Evolutionary conservation across 129 eudicot genomes (phyloP).

Genomic region (Flaveria ramosissima): DNA sequence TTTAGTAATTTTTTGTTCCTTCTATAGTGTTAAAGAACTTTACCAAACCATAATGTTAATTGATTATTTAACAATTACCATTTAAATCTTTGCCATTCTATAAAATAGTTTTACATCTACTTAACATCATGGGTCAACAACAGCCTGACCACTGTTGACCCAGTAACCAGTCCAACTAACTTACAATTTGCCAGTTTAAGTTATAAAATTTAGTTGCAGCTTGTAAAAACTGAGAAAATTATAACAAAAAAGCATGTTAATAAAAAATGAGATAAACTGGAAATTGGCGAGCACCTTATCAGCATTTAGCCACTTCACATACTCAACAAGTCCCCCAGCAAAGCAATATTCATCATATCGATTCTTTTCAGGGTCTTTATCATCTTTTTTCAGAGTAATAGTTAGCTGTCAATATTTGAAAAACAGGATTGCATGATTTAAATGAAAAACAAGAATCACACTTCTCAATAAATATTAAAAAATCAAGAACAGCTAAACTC

Average conservation of each 20-base stretch:
- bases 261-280: background rate
- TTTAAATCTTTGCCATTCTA: background rate
- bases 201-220: background rate
- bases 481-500: background rate
- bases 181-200: background rate
- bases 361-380: slow-evolving; percentile 60
- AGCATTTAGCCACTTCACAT: slow-evolving; percentile 93
- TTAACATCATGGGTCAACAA: slow-evolving; percentile 1
- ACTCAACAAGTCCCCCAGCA: slow-evolving; percentile 92
- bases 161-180: background rate
- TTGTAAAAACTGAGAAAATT: background rate
- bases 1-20: background rate
- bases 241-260: background rate
- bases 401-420: slow-evolving; percentile 57
- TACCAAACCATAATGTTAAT: background rate
- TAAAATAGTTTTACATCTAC: background rate
- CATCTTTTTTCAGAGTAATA: slow-evolving; percentile 67
- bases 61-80: background rate
- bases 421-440: slow-evolving; percentile 8
- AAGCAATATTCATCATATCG: slow-evolving; percentile 63
- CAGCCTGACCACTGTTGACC: background rate
- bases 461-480: background rate
- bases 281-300: slow-evolving; percentile 63
- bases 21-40: background rate
- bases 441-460: background rate